Conservation (phyloP, 495 filamentous ascomycete species). For the Hypoxylon lienhwacheense region DNA sequence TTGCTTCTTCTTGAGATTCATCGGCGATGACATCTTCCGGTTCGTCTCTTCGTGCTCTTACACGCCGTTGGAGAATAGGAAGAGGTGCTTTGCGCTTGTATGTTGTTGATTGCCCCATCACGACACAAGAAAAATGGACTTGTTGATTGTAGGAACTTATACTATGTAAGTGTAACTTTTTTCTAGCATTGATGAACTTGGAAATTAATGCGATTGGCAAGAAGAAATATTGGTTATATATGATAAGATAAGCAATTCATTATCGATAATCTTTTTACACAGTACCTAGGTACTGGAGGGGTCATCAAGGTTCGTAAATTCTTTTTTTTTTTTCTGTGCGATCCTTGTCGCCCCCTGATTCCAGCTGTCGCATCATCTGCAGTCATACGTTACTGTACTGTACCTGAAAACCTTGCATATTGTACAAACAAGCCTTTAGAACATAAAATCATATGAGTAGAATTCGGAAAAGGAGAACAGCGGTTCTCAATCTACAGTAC, state of each 20-base stretch:
- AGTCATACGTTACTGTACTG: too few relatives aligned
- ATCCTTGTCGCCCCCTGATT: too few relatives aligned
- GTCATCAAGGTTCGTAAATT: too few relatives aligned
- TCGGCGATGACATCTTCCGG: slow-evolving; percentile 49
- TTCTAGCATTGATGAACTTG: background rate
- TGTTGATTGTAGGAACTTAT: background rate
- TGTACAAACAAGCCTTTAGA: too few relatives aligned
- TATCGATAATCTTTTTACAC: slow-evolving; percentile 18
- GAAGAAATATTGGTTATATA: slow-evolving; percentile 9
- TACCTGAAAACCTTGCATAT: too few relatives aligned
- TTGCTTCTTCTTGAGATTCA: slow-evolving; percentile 37
- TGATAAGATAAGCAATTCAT: slow-evolving; percentile 6
- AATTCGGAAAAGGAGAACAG: too few relatives aligned
- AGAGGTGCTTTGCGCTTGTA: slow-evolving; percentile 30
- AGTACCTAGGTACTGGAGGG: background rate
- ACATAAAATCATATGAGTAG: too few relatives aligned
- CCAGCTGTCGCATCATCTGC: too few relatives aligned
- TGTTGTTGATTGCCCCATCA: slow-evolving; percentile 11
- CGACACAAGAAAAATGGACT: background rate
- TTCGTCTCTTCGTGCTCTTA: slow-evolving; percentile 59
- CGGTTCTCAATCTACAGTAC: too few relatives aligned
- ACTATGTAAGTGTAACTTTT: background rate
- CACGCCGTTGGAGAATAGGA: slow-evolving; percentile 57
- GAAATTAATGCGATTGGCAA: background rate
- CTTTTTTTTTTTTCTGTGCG: too few relatives aligned